Evolutionary conservation across 805 yeast species (phyloP), one percentile per base, ranked within the genome.

Genomic region (Barnettozyma salicaria): DNA sequence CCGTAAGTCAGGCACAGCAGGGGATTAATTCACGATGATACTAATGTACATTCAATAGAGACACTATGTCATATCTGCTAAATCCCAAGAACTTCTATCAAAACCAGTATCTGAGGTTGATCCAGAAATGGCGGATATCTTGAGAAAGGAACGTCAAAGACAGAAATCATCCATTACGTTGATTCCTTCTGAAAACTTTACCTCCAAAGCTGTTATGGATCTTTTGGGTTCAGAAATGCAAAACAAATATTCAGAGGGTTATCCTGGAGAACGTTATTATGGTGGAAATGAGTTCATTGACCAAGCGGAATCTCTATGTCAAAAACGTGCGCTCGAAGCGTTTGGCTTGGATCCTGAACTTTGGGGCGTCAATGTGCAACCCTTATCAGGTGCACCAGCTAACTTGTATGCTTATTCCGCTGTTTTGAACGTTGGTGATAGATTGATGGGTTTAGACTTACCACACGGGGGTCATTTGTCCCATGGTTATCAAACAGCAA

Each of bases 381-480:
- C 97, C 32, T 72, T 92, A 54, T 84, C 95, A 19, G 98, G 98
- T 42, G 88, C 98, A 17, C 97, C 97, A 48, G 98, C 98, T 40
- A 92, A 92, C 69, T 74, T 92, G 63, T 90, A 92, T 62, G 97
- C 89, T 32, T 92, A 92, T 70, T 89, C 86, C 60, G 97, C 97
- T 29, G 70, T 92, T 49, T 77, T 92, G 82, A 85, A 84, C 58
- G 95, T 92, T 43, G 95, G 88, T 59, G 98, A 90, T 55, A 82
- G 98, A 67, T 68, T 92, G 53, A 92, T 92, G 98, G 98, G 98
- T 53, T 76, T 92, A 50, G 97, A 90, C 59, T 73, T 92, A 59
- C 98, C 98, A 52, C 97, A 92, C 58, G 98, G 98, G 57, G 98
- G 98, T 55, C 98, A 92, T 64, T 74, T 92, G 64, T 87, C 96